A percentile compares a stretch with the other conserved stretches of the same genome.
These are phyloP conservation scores for Ascocoryne sarcoides DNA, from an alignment of 2,329 filamentous ascomycete genomes.

Conservation along the genomic window DNA sequence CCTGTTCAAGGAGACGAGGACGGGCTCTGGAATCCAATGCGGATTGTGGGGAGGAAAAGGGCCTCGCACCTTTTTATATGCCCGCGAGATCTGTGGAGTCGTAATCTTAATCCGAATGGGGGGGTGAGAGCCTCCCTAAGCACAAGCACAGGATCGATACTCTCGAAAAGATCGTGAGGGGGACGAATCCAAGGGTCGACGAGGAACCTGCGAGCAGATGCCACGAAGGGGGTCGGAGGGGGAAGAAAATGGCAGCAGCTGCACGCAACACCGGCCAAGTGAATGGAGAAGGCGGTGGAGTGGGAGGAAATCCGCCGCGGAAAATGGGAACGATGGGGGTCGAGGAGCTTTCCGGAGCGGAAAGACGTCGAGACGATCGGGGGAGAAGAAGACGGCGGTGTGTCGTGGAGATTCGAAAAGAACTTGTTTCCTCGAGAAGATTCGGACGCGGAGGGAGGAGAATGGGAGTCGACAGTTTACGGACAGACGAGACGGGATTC, in stretches of 20 bases:
- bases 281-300: neutral
- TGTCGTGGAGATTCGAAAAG: constrained; percentile 3
- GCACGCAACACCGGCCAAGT: neutral
- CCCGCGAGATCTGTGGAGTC: constrained; percentile 1
- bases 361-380: constrained; percentile 3
- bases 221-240: neutral
- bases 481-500: constrained; percentile 17
- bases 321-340: neutral
- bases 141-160: too few species aligned
- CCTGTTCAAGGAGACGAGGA: constrained; percentile 2
- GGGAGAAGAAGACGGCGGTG: constrained; percentile 3
- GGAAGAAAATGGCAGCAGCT: neutral
- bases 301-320: neutral
- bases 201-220: neutral
- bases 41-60: constrained; percentile 1
- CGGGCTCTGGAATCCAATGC: constrained; percentile 1
- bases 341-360: neutral
- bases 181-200: neutral
- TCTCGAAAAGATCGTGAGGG: neutral
- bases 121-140: too few species aligned
- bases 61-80: constrained; percentile 1
- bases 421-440: constrained; percentile 12
- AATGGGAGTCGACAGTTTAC: constrained; percentile 23
- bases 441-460: too few species aligned
- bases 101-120: neutral